Evolutionary conservation across 2,329 filamentous ascomycete species (phyloP), one percentile per base, ranked within the genome.

Genomic region (Colletotrichum lupini): DNA sequence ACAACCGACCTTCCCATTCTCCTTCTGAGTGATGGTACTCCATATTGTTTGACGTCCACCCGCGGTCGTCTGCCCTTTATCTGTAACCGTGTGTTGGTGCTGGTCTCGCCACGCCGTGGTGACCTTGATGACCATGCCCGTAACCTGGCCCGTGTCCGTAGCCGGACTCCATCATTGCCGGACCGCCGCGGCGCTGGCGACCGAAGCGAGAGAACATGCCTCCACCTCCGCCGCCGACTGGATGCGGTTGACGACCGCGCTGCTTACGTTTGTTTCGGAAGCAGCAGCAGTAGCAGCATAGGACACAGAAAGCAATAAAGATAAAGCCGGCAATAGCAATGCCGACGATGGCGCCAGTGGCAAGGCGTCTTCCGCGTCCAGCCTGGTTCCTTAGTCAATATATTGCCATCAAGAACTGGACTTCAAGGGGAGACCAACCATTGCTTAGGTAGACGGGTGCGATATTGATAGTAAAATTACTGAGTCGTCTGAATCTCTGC

Each of bases 241-340:
- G 42, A 6, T 68, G 58, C 16, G 37, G 35, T 26, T 52, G 30
- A 16, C 59, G 67, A n/a, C 67, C 59, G 16, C 60, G 60, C 46
- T 59, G 35, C 37, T 71, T 68, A 8, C 67, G 71, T 24, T 66
- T 72, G 49, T 72, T 75, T 42, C 74, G 66, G 61, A 75, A 75
- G 35, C 72, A 75, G 19, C 74, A 75, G 46, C 68, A 75, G 35
- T 74, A 74, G 58, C 65, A 72, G 46, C 74, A 75, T 7, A 73
- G 53, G 5, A 37, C 49, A 46, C 56, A 66, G 46, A 74, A 67
- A 22, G 66, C 64, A 28, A 70, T 35, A 12, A 75, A 73, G 22
- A 74, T 5, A 22, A 74, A 74, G 7, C 72, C 68, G 26, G 68
- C 72, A 12, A 75, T 75, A 58, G 72, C 74, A 30, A 75, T 73